phyloP scores from a whole-genome alignment of 2,329 filamentous ascomycete species.

The Colletotrichum incanum region DNA sequence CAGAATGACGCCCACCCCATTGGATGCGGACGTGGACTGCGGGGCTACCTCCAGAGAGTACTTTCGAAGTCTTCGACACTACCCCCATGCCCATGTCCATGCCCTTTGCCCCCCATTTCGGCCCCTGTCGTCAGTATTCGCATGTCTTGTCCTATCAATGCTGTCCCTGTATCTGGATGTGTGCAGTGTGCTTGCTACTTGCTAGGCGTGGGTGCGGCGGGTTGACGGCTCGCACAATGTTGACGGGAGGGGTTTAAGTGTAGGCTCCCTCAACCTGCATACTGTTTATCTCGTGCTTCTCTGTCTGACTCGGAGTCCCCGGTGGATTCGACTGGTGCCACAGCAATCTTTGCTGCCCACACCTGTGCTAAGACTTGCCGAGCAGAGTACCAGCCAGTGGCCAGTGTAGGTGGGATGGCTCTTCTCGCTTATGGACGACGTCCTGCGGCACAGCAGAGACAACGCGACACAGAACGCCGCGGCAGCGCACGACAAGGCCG shows the following conservation, averaged over 20 bases:
- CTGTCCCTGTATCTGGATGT: conserved; percentile 11
- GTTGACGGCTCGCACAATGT: conserved; percentile 10
- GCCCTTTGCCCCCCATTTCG: conserved; percentile 24
- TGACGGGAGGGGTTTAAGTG: not conserved
- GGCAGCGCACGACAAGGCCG: conserved; percentile 9
- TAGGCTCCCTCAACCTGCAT: conserved; percentile 38
- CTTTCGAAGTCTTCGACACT: conserved; percentile 17
- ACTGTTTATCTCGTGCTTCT: conserved; percentile 33
- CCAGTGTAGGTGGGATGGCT: conserved; percentile 8
- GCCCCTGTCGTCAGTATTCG: conserved; percentile 14
- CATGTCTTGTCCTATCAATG: conserved; percentile 25
- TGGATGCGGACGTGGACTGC: conserved; percentile 26
- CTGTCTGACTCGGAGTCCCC: conserved; percentile 40
- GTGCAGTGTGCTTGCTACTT: not conserved
- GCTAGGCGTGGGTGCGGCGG: conserved; percentile 12
- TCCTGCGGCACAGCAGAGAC: conserved; percentile 24
- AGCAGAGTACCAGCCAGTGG: conserved; percentile 1
- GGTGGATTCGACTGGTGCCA: conserved; percentile 41
- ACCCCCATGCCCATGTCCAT: conserved; percentile 31
- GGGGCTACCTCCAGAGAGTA: conserved; percentile 22
- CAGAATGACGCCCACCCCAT: conserved; percentile 42
- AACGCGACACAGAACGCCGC: conserved; percentile 4
- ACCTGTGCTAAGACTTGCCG: conserved; percentile 38
- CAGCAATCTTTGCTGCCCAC: conserved; percentile 39
- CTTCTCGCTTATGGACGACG: conserved; percentile 21